Evolutionary conservation across 2,329 filamentous ascomycete genomes (phyloP), one percentile per base, ranked within the genome.

Genomic region (Fusarium setosum): DNA sequence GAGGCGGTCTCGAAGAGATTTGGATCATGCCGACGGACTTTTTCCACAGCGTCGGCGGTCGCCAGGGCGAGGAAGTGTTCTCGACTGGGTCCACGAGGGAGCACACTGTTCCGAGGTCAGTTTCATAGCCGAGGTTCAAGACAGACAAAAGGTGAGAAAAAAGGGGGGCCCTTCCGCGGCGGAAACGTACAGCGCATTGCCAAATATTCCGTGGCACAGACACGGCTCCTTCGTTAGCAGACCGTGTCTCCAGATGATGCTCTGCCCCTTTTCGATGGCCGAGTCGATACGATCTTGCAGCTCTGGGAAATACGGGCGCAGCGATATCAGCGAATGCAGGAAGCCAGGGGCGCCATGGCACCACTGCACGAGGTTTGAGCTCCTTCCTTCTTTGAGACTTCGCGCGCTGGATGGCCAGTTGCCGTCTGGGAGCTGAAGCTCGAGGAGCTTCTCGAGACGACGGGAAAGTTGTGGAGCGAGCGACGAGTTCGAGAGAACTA

Each of bases 331-430:
- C 6, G 87, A 88, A 29, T 84, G 77, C 9, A 90, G 77, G 20
- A 90, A 84, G 0, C 89, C 90, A 3, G 89, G 86, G 1, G 87
- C 87, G 4, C 90, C 90, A 69, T 91, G 89, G 70, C 88, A 92
- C 75, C 90, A 88, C 71, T 91, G 88, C 7, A 91, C 83, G 7
- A 88, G 77, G 38, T 80, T 67, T 12, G 63, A 76, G 61, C 82
- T 79, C 44, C 78, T 81, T 24, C 68, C 72, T 29, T 73, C 83
- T 78, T 50, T 81, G 73, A 61, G 81, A 51, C 50, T 72, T 32
- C 59, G 82, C 10, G 85, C 80, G 44, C 82, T 85, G 7, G 84
- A 84, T 1, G 87, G 87, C 78, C 89, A 92, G 72, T 91, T 91
- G 5, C 89, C 89, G 59, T 83, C 85, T 5, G 83, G 78, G 51